Evolutionary conservation across 2,329 filamentous ascomycete genomes (phyloP), one percentile per base, ranked within the genome.

Genomic region (Hypoxylon sp.): DNA sequence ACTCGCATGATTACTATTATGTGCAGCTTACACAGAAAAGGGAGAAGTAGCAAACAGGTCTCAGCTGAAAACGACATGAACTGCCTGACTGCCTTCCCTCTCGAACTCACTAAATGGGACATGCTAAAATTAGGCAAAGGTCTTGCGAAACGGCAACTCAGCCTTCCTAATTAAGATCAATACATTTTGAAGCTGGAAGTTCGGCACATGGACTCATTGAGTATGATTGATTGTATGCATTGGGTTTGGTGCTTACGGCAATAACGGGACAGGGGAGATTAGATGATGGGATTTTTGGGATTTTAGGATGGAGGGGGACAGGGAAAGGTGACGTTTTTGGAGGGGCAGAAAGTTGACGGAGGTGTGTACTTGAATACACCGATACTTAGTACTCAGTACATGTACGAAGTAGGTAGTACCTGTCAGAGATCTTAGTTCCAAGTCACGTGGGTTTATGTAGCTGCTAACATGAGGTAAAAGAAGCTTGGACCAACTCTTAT

Each of bases 401-500:
- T n/a, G n/a, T n/a, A n/a, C n/a, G n/a, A n/a, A n/a, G n/a, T n/a
- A n/a, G n/a, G n/a, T n/a, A n/a, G n/a, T n/a, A n/a, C n/a, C n/a
- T n/a, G n/a, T n/a, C n/a, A n/a, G n/a, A n/a, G n/a, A n/a, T n/a
- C n/a, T n/a, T n/a, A n/a, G n/a, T n/a, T n/a, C n/a, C 13, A 21
- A n/a, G 4, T 31, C 37, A 41, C 37, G 37, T 41, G 37, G 31
- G 13, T n/a, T 31, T 1, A 3, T 16, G 13, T 30, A 16, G 37
- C 4, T 25, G n/a, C n/a, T n/a, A n/a, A n/a, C n/a, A n/a, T n/a
- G 17, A 15, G 30, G 6, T 31, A 25, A 38, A 44, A 37, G 29
- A 49, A 56, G 53, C 53, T 56, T 49, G 30, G 53, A 52, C 53
- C 53, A 52, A 25, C n/a, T n/a, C n/a, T n/a, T n/a, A n/a, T n/a